Conservation (phyloP, 2,329 filamentous ascomycete genomes). For the Camillea tinctor region DNA sequence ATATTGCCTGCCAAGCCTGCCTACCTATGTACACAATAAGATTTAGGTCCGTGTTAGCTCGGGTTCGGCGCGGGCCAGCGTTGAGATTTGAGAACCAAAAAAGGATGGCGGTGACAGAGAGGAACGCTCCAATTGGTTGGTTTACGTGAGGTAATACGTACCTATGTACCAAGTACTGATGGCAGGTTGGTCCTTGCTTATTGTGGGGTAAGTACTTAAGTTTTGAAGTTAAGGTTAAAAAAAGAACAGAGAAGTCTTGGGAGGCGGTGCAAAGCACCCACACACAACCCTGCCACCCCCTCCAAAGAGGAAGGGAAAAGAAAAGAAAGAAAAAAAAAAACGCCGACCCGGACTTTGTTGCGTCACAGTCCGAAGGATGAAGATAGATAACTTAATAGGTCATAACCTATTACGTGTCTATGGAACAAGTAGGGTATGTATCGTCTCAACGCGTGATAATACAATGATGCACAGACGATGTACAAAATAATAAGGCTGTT, state of each 20-base stretch:
- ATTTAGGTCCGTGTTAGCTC: not conserved
- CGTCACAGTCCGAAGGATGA: not conserved
- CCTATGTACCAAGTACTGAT: not conserved
- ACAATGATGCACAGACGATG: not conserved
- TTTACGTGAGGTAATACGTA: not conserved
- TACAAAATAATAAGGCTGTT: not conserved
- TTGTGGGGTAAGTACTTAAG: not conserved
- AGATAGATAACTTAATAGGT: not conserved
- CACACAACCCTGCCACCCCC: not conserved
- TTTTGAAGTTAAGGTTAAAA: not conserved
- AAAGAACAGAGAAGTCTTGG: not conserved
- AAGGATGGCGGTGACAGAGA: not conserved
- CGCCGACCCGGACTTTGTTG: not conserved
- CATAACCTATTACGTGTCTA: not conserved
- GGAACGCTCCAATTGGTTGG: not conserved
- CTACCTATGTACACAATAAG: not conserved
- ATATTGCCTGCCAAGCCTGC: not conserved
- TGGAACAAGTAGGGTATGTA: not conserved
- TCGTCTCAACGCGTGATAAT: too few relatives aligned
- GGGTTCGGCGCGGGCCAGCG: not conserved
- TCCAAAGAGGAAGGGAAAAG: not conserved
- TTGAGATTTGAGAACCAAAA: constrained; percentile 1
- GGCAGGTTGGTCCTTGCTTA: not conserved
- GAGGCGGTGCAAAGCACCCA: not conserved
- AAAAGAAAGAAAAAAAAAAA: not conserved